Conservation (phyloP, 179 eudicot genomes). For the Spinacia oleracea region DNA sequence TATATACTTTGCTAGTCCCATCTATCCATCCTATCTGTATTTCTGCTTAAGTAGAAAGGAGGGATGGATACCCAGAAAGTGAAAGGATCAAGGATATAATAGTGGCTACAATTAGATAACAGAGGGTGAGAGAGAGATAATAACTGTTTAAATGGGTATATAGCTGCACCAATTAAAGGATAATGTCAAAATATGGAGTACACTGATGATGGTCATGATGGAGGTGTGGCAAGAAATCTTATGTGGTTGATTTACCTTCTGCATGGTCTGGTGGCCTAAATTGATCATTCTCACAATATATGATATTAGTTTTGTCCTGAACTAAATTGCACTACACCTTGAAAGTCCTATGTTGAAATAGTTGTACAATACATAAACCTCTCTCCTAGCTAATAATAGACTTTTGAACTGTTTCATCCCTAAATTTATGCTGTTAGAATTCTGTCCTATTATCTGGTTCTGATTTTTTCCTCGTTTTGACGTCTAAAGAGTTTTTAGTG, state of each 20-base stretch:
- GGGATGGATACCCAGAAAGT: too few species aligned
- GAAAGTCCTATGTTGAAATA: background rate
- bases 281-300: conserved; percentile 5
- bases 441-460: background rate
- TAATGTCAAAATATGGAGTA: background rate
- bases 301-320: background rate
- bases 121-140: background rate
- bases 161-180: background rate
- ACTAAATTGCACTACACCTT: background rate
- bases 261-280: background rate
- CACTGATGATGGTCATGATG: background rate
- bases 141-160: background rate
- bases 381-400: background rate
- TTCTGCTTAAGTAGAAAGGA: too few species aligned
- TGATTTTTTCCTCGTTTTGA: conserved; percentile 8
- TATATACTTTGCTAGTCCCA: too few species aligned
- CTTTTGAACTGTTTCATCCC: background rate
- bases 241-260: background rate
- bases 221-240: background rate
- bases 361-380: background rate
- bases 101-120: background rate
- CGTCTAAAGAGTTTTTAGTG: conserved; percentile 1
- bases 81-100: too few species aligned
- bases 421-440: background rate
- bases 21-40: too few species aligned